Evolutionary conservation across 305 asterid genomes (phyloP).

Genomic region (Euphrasia arctica): DNA sequence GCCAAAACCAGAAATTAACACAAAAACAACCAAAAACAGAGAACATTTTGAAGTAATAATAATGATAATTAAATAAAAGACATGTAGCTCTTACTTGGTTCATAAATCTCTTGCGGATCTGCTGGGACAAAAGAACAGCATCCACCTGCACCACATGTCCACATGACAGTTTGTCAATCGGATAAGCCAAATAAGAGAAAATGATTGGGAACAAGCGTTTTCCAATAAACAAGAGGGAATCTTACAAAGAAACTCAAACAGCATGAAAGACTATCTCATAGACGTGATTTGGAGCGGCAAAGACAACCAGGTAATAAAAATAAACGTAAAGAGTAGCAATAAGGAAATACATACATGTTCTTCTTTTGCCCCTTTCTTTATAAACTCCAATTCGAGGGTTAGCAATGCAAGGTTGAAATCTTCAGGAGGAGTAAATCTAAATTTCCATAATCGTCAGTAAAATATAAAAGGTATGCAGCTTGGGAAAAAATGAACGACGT

Average conservation of each 20-base stretch:
- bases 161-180: slow-evolving; percentile 13
- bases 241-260: slow-evolving; percentile 10
- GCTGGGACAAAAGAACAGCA: slow-evolving; percentile 71
- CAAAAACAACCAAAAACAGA: slow-evolving; percentile 17
- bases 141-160: slow-evolving; percentile 62
- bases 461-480: slow-evolving; percentile 15
- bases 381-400: slow-evolving; percentile 91
- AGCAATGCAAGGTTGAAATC: slow-evolving; percentile 73
- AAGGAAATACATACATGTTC: slow-evolving; percentile 57
- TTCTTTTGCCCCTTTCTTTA: slow-evolving; percentile 85
- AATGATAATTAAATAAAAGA: neutral
- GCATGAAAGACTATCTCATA: slow-evolving; percentile 20
- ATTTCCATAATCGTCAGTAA: slow-evolving; percentile 23
- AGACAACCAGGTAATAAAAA: neutral
- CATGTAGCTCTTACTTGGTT: slow-evolving; percentile 56
- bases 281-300: slow-evolving; percentile 13
- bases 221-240: slow-evolving; percentile 22
- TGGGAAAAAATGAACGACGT: slow-evolving; percentile 2
- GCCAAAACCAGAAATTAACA: neutral
- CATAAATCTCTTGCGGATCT: slow-evolving; percentile 61
- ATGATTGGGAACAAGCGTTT: slow-evolving; percentile 13
- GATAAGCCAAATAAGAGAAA: slow-evolving; percentile 17
- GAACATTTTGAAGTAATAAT: neutral
- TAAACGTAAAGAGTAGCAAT: slow-evolving; percentile 15
- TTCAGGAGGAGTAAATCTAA: slow-evolving; percentile 87